These are phyloP conservation scores for Acanthamoeba lugdunensis DNA, from an alignment of 208 protist genomes.

Conservation along the genomic window DNA sequence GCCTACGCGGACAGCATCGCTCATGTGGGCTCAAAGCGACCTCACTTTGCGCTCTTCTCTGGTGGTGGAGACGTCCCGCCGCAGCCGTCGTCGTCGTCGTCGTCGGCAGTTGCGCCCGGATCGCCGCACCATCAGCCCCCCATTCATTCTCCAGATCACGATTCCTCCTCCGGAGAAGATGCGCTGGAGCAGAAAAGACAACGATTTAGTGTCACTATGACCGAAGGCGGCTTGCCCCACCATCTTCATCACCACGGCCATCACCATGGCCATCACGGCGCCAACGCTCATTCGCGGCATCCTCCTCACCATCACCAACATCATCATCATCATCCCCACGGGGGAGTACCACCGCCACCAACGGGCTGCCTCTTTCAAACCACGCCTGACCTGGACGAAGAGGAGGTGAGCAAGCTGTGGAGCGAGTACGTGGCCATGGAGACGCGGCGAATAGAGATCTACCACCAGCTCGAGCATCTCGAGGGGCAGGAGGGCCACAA, in stretches of 20 bases:
- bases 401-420: slow-evolving; percentile 23
- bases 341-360: background rate
- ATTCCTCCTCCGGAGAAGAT: no score
- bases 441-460: slow-evolving; percentile 15
- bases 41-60: background rate
- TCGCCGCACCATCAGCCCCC: background rate
- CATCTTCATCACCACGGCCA: no score
- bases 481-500: background rate
- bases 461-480: slow-evolving; percentile 26
- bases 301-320: background rate
- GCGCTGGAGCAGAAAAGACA: no score
- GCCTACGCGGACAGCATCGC: background rate
- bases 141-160: no score
- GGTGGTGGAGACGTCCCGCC: background rate
- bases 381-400: background rate
- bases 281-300: background rate
- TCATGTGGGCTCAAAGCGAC: background rate
- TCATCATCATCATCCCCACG: background rate
- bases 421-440: slow-evolving; percentile 14
- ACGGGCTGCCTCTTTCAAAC: background rate
- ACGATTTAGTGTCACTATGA: no score
- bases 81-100: no score
- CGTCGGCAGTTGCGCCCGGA: background rate
- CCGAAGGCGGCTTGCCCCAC: no score
- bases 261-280: background rate